A percentile compares a stretch with the other conserved stretches of the same genome.
Evolutionary conservation across 1,284 basidiomycete genomes (phyloP).

Genomic region (Meripilus lineatus): DNA sequence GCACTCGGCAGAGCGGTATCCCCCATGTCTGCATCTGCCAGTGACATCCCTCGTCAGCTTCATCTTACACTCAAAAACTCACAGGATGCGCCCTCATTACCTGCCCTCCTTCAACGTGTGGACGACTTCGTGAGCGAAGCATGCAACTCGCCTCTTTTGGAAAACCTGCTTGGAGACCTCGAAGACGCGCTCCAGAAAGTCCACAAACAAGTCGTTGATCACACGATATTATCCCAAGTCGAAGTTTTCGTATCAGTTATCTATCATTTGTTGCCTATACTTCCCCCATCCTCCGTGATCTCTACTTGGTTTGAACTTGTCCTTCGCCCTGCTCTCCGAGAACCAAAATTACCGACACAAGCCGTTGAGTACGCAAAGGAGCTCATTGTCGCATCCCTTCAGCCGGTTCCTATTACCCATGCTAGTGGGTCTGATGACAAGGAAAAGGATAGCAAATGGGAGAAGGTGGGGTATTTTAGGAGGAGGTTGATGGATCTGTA

Average conservation of each 20-base stretch:
- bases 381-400: constrained; percentile 57
- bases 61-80: constrained; percentile 49
- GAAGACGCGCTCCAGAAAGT: constrained; percentile 66
- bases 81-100: constrained; percentile 32
- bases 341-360: constrained; percentile 56
- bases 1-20: too few relatives aligned
- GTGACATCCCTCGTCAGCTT: constrained; percentile 45
- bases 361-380: constrained; percentile 66
- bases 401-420: too few relatives aligned
- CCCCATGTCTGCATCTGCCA: constrained; percentile 30
- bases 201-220: constrained; percentile 52
- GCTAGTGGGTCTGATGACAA: constrained; percentile 11
- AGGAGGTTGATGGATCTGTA: constrained; percentile 67
- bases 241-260: constrained; percentile 65
- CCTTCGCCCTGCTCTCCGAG: constrained; percentile 68
- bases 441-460: constrained; percentile 37
- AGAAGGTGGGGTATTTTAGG: constrained; percentile 59
- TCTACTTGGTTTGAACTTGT: constrained; percentile 76
- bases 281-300: constrained; percentile 61
- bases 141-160: constrained; percentile 39
- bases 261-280: constrained; percentile 52
- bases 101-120: constrained; percentile 42
- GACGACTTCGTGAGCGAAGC: constrained; percentile 51
- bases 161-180: constrained; percentile 41
- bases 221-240: constrained; percentile 52